Conservation (phyloP, 2,329 filamentous ascomycete species). For the Pseudogymnoascus sp. region DNA sequence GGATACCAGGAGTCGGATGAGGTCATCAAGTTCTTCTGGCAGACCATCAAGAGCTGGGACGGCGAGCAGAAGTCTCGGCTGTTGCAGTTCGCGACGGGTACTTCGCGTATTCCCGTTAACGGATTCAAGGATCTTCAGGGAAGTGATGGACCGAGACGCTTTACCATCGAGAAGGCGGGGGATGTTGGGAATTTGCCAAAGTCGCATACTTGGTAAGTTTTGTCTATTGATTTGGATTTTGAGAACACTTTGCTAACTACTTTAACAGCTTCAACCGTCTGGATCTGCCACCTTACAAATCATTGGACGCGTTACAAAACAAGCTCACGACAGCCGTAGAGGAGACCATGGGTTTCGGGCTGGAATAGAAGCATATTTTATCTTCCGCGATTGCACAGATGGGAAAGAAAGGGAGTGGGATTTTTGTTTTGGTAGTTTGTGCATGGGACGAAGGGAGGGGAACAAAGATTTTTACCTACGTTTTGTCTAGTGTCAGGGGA, state of each 20-base stretch:
- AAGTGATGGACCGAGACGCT: constrained; percentile 87
- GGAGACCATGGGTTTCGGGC: constrained; percentile 97
- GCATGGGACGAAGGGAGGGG: not conserved
- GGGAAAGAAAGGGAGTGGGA: not conserved
- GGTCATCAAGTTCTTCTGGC: constrained; percentile 98
- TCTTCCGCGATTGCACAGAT: not conserved
- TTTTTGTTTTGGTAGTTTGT: not conserved
- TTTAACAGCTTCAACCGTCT: constrained; percentile 81
- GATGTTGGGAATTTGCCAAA: constrained; percentile 88
- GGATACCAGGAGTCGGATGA: constrained; percentile 97
- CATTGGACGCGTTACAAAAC: constrained; percentile 70
- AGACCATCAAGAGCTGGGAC: constrained; percentile 93
- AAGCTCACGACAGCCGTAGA: constrained; percentile 97
- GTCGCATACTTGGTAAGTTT: constrained; percentile 87
- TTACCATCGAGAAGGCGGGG: constrained; percentile 97
- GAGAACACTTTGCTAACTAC: constrained; percentile 22
- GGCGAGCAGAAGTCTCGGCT: constrained; percentile 96
- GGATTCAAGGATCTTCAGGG: constrained; percentile 99
- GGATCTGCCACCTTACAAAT: constrained; percentile 90
- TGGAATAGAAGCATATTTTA: constrained; percentile 59
- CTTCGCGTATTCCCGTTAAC: constrained; percentile 95
- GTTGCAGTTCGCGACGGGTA: constrained; percentile 94
- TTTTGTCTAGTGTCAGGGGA: not conserved
- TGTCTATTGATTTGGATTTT: no score
- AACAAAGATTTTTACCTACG: not conserved